A percentile compares a stretch with the other conserved stretches of the same genome.
These are phyloP conservation scores for Cymbidium sinense DNA, from an alignment of 106 monocot species.

Conservation along the genomic window DNA sequence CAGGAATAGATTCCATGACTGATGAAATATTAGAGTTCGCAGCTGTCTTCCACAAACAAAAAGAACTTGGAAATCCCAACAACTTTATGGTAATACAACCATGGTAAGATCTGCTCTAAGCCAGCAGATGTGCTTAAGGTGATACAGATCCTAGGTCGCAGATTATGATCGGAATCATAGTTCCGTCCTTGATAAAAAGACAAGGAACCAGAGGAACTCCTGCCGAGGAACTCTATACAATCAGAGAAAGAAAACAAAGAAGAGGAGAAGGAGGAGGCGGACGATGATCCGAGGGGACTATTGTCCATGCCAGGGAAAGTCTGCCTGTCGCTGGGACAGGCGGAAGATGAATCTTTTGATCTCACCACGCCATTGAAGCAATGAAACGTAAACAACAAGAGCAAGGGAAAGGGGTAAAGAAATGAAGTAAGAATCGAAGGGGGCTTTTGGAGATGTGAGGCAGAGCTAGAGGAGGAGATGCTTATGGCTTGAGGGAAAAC, in stretches of 20 bases:
- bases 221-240: constrained; percentile 51
- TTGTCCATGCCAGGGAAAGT: too few relatives aligned
- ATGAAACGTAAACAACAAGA: constrained; percentile 62
- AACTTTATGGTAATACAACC: too few relatives aligned
- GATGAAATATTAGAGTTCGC: constrained; percentile 52
- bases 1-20: constrained; percentile 76
- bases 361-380: constrained; percentile 94
- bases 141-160: constrained; percentile 69
- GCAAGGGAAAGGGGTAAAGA: too few relatives aligned
- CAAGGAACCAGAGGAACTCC: constrained; percentile 40
- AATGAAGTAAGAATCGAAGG: too few relatives aligned
- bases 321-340: neutral
- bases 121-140: too few relatives aligned
- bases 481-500: too few relatives aligned
- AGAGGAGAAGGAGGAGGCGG: constrained; percentile 1
- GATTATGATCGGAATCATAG: constrained; percentile 41
- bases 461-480: too few relatives aligned
- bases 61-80: too few relatives aligned
- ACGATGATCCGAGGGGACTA: too few relatives aligned
- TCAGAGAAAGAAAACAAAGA: constrained; percentile 42
- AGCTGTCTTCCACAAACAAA: too few relatives aligned
- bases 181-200: constrained; percentile 62
- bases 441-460: too few relatives aligned
- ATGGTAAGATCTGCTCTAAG: too few relatives aligned
- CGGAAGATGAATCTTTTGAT: constrained; percentile 54